Base-by-base conservation (phyloP, 2,329 filamentous ascomycete species). In the Herpotrichia juniperi region DNA sequence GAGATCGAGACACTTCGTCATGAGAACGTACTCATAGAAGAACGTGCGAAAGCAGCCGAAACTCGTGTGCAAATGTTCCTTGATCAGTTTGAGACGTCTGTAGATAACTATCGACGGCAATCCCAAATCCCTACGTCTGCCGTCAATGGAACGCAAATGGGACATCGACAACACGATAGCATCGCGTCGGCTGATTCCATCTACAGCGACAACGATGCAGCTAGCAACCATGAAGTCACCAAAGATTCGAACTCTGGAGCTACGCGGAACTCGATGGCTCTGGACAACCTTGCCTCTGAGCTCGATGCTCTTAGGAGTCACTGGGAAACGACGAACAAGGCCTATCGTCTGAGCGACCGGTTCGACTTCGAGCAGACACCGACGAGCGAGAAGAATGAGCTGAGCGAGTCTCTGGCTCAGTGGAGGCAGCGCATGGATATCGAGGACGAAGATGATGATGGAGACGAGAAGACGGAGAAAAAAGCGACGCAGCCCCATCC, bases 311-410 rank as follows among this genome's bases (percentile, higher is more conserved):
- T 99, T 42, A 86, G 93, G 46, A 90, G 82, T 46, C 93, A 97
- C 66, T 99, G 94, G 94, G 92, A 97, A 76, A 91, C 88, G 32
- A 96, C 92, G 11, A 97, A 93, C 77, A 94, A 96, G 75, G 96
- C 91, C 66, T 97, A 97, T 74, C 88, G 94, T 21, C 79, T 97
- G 39, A 96, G 91, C 74, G 93, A 88, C 67, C 87, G 89, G 46
- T 96, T 96, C 64, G 93, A 97, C 69, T 93, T 96, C 63, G 93
- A 96, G 50, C 78, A 73, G 32, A 75, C 72, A 1, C 73, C 76
- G 8, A 74, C 71, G 2, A 73, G 56, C 19, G 68, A 69, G 40
- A 66, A 67, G 37, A 63, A 59, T 28, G 68, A 69, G 16, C 31
- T 72, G 12, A 66, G 63, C 45, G 68, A 72, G 43, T 66, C 63